Base-by-base conservation (phyloP, 352 stramenopile genomes). In the Globisporangium parvum region DNA sequence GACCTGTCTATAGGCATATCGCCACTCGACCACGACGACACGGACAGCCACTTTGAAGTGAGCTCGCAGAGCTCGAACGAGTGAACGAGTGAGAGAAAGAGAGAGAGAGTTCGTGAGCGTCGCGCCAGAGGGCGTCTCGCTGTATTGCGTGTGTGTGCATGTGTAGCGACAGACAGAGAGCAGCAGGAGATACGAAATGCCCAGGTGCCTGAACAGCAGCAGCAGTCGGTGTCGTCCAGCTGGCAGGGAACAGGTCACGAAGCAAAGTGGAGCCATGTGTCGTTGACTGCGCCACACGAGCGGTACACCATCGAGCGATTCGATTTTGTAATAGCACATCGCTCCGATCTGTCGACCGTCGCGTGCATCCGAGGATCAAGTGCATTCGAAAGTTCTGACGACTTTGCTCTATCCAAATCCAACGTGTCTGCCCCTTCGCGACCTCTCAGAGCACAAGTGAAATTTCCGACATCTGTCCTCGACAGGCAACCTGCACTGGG, bases 21-120 rank as follows among this genome's bases (percentile, higher is more conserved):
- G n/a, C 80, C 84, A 15, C 55, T 92, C 47, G 80, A 79, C 6
- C 73, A 88, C 31, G 83, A 87, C 39, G 84, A 90, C 52, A 82
- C 59, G 26, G 81, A 91, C 26, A 91, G 78, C 56, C 78, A 91
- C 56, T 92, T 91, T 48, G 84, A 91, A 57, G 77, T 91, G 52
- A 94, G 84, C 48, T 94, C 81, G 8, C 69, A 91, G 62, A 88
- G 80, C 68, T 89, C 78, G 3, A 48, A 69, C 35, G 78, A 88
- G 55, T 80, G 56, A 72, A 6, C 6, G 39, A n/a, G 41, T 2
- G 41, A 20, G 17, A 24, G 41, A 47, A n/a, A 20, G 39, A 18
- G 39, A 4, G 39, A 21, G 39, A 8, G 39, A 37, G 31, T 6
- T 9, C 11, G 18, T 45, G 15, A 12, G 6, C 4, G 15, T n/a